Evolutionary conservation across 1,284 basidiomycete genomes (phyloP).

Genomic region (Pterula multifida): DNA sequence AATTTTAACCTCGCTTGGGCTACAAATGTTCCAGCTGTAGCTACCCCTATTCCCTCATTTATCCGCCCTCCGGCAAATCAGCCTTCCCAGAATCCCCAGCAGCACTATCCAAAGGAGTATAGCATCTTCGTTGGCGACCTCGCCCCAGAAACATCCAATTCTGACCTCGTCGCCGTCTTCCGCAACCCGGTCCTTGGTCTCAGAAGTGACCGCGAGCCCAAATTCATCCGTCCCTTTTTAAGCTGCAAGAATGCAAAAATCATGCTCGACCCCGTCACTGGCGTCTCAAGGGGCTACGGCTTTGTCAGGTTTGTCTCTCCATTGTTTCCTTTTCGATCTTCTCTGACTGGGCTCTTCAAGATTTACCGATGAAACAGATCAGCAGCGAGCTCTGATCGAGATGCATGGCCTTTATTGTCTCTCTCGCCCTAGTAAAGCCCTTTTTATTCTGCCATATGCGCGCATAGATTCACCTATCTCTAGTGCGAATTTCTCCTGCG

Average conservation of each 20-base stretch:
- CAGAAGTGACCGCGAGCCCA: constrained; percentile 68
- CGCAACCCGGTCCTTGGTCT: constrained; percentile 74
- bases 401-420: constrained; percentile 84
- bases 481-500: constrained; percentile 84
- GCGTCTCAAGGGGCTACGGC: constrained; percentile 82
- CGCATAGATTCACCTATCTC: constrained; percentile 10
- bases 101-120: constrained; percentile 69
- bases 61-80: constrained; percentile 19
- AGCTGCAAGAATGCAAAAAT: constrained; percentile 91
- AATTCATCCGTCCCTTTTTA: constrained; percentile 74
- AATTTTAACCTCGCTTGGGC: constrained; percentile 77
- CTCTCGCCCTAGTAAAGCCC: constrained; percentile 65
- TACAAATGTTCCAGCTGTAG: constrained; percentile 38
- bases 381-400: constrained; percentile 78
- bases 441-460: constrained; percentile 16
- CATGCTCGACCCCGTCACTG: constrained; percentile 82
- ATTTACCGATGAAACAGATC: constrained; percentile 79
- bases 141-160: constrained; percentile 82
- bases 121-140: constrained; percentile 88
- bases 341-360: constrained; percentile 22
- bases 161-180: constrained; percentile 81
- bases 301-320: constrained; percentile 55
- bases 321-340: constrained; percentile 7
- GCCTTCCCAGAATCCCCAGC: constrained; percentile 22
- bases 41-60: constrained; percentile 25